Conservation (phyloP, 371 early-diverging fungal genomes). For the Mortierella sp. region DNA sequence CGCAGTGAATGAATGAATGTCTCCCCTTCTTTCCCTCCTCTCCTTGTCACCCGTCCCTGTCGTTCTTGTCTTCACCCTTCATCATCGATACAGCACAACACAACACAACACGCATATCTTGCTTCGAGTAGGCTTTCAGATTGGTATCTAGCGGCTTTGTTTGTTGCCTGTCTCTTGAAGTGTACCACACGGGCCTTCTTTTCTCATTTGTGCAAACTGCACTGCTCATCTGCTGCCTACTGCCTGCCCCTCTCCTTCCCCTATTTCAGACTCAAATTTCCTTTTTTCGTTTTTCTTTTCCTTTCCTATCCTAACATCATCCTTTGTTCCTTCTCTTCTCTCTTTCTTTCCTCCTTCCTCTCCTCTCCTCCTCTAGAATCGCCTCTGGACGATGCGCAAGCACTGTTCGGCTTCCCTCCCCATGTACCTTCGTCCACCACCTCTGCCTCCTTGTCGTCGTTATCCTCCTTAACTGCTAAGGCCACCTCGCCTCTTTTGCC, state of each 20-base stretch:
- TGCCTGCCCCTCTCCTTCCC: not conserved
- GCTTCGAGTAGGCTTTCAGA: not conserved
- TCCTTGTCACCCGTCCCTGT: not conserved
- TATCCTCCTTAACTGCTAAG: constrained; percentile 41
- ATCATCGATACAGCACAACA: not conserved
- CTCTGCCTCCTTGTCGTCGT: constrained; percentile 25
- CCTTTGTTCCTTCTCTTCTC: no score
- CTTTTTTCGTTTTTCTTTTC: not conserved
- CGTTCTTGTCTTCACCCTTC: not conserved
- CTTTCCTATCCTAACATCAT: constrained; percentile 8
- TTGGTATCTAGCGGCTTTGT: not conserved
- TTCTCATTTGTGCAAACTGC: not conserved
- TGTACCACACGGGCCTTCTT: constrained; percentile 16
- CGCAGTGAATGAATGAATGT: not conserved
- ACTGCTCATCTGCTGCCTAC: constrained; percentile 4
- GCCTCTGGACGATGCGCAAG: constrained; percentile 44
- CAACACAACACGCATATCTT: constrained; percentile 4
- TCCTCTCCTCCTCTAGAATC: constrained; percentile 22
- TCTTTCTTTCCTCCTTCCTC: not conserved
- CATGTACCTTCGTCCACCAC: constrained; percentile 38
- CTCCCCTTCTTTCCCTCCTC: not conserved
- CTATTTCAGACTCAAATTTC: constrained; percentile 1
- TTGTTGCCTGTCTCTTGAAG: not conserved
- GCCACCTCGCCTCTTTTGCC: constrained; percentile 23
- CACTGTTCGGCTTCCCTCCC: constrained; percentile 42